phyloP scores from a whole-genome alignment of 768 basidiomycete species.

The Boletus subcaerulescens region DNA sequence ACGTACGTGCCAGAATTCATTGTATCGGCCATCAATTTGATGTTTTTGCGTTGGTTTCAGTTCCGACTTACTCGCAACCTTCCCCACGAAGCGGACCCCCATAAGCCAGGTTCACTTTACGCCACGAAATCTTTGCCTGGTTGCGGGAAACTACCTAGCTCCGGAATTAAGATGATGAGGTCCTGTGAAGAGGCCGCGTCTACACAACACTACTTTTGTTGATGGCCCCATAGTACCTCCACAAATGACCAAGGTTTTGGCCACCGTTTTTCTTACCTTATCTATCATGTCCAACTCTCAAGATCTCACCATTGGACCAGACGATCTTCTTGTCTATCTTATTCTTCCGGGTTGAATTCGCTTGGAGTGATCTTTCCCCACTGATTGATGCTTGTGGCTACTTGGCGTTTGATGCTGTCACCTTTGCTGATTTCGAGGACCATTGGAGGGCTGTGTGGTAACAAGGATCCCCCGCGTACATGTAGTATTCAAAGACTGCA shows the following conservation, averaged over 20 bases:
- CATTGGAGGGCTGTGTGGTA: not conserved
- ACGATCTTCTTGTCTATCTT: not conserved
- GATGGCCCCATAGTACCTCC: not conserved
- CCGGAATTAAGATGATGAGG: slow-evolving; percentile 47
- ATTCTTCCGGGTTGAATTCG: too few species aligned
- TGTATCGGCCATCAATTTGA: not conserved
- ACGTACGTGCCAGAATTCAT: slow-evolving; percentile 52
- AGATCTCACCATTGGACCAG: not conserved
- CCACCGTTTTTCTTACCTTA: not conserved
- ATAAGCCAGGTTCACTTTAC: slow-evolving; percentile 93
- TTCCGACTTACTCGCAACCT: slow-evolving; percentile 82
- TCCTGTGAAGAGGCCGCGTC: not conserved
- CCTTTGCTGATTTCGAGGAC: too few species aligned
- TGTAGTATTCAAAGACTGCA: not conserved
- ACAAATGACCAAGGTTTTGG: slow-evolving; percentile 1
- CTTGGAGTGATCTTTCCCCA: not conserved
- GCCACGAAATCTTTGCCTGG: slow-evolving; percentile 88
- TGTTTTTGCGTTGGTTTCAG: slow-evolving; percentile 39
- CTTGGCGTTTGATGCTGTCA: not conserved
- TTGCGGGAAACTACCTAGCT: slow-evolving; percentile 71
- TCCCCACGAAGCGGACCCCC: slow-evolving; percentile 95
- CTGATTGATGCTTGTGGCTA: not conserved
- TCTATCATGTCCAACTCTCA: not conserved
- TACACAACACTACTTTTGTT: not conserved
- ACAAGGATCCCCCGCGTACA: not conserved